Percentiles rank a stretch among this genome's conserved stretches.
These are phyloP conservation scores for Hemileia vastatrix DNA, from an alignment of 1,284 basidiomycete species.

Conservation along the genomic window DNA sequence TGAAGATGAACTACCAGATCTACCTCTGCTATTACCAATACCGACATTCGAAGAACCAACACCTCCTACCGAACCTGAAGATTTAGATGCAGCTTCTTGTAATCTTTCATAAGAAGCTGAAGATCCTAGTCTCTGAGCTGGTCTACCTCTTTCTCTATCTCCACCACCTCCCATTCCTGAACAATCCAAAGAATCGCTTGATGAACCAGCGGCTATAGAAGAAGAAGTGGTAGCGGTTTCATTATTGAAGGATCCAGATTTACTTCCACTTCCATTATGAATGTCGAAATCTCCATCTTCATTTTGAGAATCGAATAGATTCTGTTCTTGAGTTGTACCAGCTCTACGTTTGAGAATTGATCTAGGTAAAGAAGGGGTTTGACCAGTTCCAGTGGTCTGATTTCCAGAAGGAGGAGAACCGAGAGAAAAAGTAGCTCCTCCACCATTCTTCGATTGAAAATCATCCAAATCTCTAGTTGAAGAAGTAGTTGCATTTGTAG, in stretches of 20 bases:
- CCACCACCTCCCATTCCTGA: conserved; percentile 11
- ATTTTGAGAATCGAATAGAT: neutral
- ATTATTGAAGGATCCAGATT: neutral
- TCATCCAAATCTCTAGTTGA: neutral
- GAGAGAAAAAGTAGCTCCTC: neutral
- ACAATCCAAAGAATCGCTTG: neutral
- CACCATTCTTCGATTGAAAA: neutral
- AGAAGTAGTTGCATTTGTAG: neutral
- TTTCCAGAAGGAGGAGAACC: neutral
- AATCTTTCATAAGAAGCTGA: conserved; percentile 37
- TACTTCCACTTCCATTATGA: neutral
- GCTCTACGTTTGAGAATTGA: neutral
- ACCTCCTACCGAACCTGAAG: neutral
- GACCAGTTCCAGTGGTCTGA: neutral
- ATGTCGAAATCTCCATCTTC: conserved; percentile 29
- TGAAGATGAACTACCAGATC: neutral
- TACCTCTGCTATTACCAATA: neutral
- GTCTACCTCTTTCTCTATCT: conserved; percentile 29
- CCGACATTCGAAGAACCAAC: neutral
- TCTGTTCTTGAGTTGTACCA: neutral
- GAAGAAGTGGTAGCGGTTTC: neutral
- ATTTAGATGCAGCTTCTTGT: conserved; percentile 29
- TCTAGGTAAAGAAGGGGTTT: neutral
- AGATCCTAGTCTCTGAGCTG: conserved; percentile 33
- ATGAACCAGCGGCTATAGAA: neutral